Evolutionary conservation across 805 yeast species (phyloP), one percentile per base, ranked within the genome.

Genomic region (Saturnispora diversa): DNA sequence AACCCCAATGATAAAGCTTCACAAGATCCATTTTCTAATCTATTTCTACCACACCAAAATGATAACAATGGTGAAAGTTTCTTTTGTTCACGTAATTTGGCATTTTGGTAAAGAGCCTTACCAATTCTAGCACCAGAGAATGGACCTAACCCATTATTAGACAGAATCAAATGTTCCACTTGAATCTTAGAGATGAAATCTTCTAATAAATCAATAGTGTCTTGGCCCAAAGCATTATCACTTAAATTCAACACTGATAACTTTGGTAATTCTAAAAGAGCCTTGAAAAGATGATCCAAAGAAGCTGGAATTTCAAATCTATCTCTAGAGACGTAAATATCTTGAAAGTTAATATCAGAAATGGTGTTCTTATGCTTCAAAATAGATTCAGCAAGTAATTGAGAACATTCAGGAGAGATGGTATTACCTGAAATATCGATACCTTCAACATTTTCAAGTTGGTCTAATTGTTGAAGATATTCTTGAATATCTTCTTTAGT

Each of bases 121-220:
- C 97, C 99, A 46, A 92, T 84, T 59, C 95, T 75, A 43, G 90
- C 81, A 53, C 99, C 98, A 1, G 97, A 95, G 59, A 83, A 83
- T 20, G 99, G 99, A 26, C 99, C 99, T 77, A 92, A 81, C 42
- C 99, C 99, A 60, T 92, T 92, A 64, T 92, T 92, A 35, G 96
- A 81, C 47, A 92, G 69, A 50, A 85, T 79, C 60, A 92, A 72
- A 58, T 92, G 96, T 62, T 84, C 82, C 42, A 92, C 65, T 20
- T 94, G 77, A 13, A 75, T 72, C 51, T 80, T 70, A 10, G 84
- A 66, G 44, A 92, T 68, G 53, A 80, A 87, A 21, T 68, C 70
- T 58, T 92, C 95, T 42, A 92, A 70, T 7, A 92, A 94, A 44
- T 82, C 95, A 46, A 92, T 85, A 19, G 97, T 84, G 56, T 92